Evolutionary conservation across 495 filamentous ascomycete species (phyloP).

Genomic region (Immersiella caudata): DNA sequence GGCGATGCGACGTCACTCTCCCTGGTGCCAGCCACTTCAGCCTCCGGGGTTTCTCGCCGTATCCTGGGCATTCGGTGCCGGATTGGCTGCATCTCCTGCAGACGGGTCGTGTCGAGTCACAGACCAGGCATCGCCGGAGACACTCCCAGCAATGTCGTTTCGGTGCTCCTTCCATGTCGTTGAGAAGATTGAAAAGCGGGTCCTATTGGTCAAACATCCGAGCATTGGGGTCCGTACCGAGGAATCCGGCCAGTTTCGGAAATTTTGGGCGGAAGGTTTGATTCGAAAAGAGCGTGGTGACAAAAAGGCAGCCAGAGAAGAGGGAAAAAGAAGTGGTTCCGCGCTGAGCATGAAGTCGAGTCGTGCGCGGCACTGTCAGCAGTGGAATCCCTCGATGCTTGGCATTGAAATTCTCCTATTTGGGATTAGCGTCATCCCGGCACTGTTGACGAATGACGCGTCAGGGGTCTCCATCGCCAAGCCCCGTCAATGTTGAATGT

Average conservation of each 20-base stretch:
- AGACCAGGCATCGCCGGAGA: constrained; percentile 18
- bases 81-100: constrained; percentile 12
- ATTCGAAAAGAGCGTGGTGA: no score
- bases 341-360: neutral
- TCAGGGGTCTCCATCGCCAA: neutral
- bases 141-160: constrained; percentile 23
- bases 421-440: neutral
- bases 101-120: constrained; percentile 11
- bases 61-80: constrained; percentile 15
- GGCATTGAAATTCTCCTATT: neutral
- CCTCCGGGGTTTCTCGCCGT: neutral
- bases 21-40: neutral
- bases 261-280: no score
- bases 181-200: neutral
- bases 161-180: constrained; percentile 4
- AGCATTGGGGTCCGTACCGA: no score
- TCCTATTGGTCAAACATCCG: neutral
- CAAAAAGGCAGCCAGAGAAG: no score
- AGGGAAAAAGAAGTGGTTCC: neutral
- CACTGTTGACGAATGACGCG: neutral
- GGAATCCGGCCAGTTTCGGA: neutral
- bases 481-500: neutral
- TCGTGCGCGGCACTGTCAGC: neutral
- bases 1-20: neutral
- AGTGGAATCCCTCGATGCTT: neutral